Percentiles rank a stretch among this genome's conserved stretches.
Conservation (phyloP, 495 filamentous ascomycete genomes). For the Daldinia vernicosa region DNA sequence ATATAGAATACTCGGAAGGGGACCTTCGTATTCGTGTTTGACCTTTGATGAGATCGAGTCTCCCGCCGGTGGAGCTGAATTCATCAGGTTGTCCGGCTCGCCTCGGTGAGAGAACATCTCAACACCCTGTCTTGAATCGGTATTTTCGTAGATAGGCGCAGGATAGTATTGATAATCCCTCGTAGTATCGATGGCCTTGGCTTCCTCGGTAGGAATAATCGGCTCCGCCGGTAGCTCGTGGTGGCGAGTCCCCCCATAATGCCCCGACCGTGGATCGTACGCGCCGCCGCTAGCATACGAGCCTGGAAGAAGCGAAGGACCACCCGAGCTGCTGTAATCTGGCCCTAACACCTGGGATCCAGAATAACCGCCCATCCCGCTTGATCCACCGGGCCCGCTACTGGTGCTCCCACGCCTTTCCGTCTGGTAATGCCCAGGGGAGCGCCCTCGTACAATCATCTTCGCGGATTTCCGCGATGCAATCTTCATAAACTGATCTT, state of each 20-base stretch:
- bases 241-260: slow-evolving; percentile 55
- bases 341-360: slow-evolving; percentile 49
- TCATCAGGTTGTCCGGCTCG: slow-evolving; percentile 48
- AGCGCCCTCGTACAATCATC: slow-evolving; percentile 93
- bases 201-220: slow-evolving; percentile 57
- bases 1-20: slow-evolving; percentile 56
- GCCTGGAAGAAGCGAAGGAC: slow-evolving; percentile 47
- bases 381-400: slow-evolving; percentile 72
- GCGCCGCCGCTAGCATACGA: slow-evolving; percentile 36
- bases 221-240: slow-evolving; percentile 55
- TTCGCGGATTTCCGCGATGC: slow-evolving; percentile 80
- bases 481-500: slow-evolving; percentile 74
- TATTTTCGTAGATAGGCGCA: slow-evolving; percentile 54
- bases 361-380: slow-evolving; percentile 54
- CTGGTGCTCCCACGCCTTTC: slow-evolving; percentile 78
- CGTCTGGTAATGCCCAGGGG: slow-evolving; percentile 91
- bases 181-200: slow-evolving; percentile 53
- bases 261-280: slow-evolving; percentile 51
- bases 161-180: slow-evolving; percentile 61
- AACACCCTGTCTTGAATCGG: slow-evolving; percentile 51
- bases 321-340: slow-evolving; percentile 47
- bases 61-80: slow-evolving; percentile 28
- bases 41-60: slow-evolving; percentile 47
- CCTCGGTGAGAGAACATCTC: slow-evolving; percentile 54
- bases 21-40: slow-evolving; percentile 55